These are phyloP conservation scores for Pleurotus platypus DNA, from an alignment of 768 basidiomycete genomes.

Conservation along the genomic window DNA sequence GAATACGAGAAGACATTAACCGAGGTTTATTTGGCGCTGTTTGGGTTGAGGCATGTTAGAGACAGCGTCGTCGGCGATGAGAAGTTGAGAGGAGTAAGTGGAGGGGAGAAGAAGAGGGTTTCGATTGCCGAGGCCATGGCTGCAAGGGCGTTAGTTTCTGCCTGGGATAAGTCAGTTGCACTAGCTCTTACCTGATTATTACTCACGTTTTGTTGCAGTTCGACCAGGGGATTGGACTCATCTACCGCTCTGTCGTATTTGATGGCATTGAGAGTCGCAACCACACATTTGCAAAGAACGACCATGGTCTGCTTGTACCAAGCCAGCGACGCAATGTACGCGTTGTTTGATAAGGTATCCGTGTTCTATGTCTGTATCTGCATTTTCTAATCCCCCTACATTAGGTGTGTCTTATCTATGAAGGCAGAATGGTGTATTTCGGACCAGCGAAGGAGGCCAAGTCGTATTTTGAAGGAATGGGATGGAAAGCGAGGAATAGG, in stretches of 20 bases:
- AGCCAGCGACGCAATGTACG: conserved; percentile 38
- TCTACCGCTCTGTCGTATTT: conserved; percentile 63
- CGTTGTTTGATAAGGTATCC: conserved; percentile 53
- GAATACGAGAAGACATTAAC: conserved; percentile 42
- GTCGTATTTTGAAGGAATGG: conserved; percentile 72
- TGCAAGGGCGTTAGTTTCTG: conserved; percentile 54
- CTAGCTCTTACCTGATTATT: no score
- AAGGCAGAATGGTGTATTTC: conserved; percentile 52
- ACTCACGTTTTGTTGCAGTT: conserved; percentile 26
- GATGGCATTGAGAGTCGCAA: conserved; percentile 52
- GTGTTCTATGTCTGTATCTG: no score
- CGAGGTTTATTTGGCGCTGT: conserved; percentile 61
- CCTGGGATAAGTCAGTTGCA: conserved; percentile 70
- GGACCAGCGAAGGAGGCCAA: conserved; percentile 55
- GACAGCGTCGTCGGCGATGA: conserved; percentile 78
- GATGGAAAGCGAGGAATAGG: conserved; percentile 51
- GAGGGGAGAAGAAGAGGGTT: conserved; percentile 80
- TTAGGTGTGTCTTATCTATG: conserved; percentile 50
- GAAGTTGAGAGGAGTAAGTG: conserved; percentile 47
- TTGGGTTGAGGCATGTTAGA: conserved; percentile 71
- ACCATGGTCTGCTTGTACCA: conserved; percentile 68
- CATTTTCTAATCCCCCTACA: no score
- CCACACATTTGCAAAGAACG: conserved; percentile 37
- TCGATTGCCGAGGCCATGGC: conserved; percentile 69
- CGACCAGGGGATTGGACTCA: conserved; percentile 47